Evolutionary conservation across 106 monocot genomes (phyloP).

Genomic region (Platanthera guangdongensis): DNA sequence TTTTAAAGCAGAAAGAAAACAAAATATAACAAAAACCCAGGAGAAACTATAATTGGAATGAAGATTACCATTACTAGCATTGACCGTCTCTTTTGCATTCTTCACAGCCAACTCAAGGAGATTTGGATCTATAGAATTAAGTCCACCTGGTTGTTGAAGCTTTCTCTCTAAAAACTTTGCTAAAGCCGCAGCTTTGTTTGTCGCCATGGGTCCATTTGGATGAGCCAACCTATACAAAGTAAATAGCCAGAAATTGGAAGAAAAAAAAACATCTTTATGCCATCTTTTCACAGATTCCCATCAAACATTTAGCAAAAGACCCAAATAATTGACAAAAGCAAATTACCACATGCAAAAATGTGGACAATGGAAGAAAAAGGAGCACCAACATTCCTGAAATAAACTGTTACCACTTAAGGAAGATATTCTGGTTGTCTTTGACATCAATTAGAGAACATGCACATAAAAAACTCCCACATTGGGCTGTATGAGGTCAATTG

Average conservation of each 20-base stretch:
- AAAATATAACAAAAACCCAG: not conserved
- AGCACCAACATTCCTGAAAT: not conserved
- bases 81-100: constrained; percentile 83
- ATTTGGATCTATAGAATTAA: constrained; percentile 69
- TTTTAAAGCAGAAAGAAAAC: not conserved
- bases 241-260: not conserved
- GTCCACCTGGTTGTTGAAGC: constrained; percentile 84
- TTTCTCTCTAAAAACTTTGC: constrained; percentile 97
- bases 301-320: not conserved
- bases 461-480: not conserved
- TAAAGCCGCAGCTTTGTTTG: constrained; percentile 94
- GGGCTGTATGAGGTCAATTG: not conserved
- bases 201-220: constrained; percentile 80
- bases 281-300: not conserved
- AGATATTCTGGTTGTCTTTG: not conserved
- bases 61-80: constrained; percentile 27
- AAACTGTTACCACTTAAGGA: not conserved
- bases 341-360: not conserved
- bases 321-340: not conserved
- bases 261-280: not conserved
- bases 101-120: constrained; percentile 76
- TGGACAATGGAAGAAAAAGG: not conserved
- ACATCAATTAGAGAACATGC: not conserved
- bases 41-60: not conserved
- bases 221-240: constrained; percentile 59